These are phyloP conservation scores for Emydomyces testavorans DNA, from an alignment of 2,329 filamentous ascomycete species.

Conservation along the genomic window DNA sequence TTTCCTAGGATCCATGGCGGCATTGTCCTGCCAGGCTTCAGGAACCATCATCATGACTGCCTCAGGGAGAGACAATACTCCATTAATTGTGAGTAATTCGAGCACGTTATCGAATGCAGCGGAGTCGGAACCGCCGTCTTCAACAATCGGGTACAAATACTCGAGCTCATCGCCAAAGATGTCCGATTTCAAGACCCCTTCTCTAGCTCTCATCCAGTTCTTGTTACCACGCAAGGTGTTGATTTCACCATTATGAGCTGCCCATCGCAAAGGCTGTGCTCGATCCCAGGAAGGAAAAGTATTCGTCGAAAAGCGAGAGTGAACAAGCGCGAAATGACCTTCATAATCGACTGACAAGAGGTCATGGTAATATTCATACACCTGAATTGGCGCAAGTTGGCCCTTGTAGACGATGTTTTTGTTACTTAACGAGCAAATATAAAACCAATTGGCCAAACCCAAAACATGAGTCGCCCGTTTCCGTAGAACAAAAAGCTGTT, in stretches of 20 bases:
- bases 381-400: slow-evolving; percentile 83
- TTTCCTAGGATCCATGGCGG: slow-evolving; percentile 84
- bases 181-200: slow-evolving; percentile 87
- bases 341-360: slow-evolving; percentile 94
- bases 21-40: slow-evolving; percentile 93
- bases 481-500: slow-evolving; percentile 83
- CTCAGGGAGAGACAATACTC: slow-evolving; percentile 85
- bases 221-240: slow-evolving; percentile 96
- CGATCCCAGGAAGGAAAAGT: slow-evolving; percentile 98
- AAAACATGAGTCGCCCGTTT: slow-evolving; percentile 93
- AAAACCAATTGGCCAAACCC: slow-evolving; percentile 97
- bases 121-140: slow-evolving; percentile 92
- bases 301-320: slow-evolving; percentile 96
- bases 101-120: slow-evolving; percentile 96
- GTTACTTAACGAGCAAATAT: slow-evolving; percentile 90
- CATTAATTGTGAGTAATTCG: slow-evolving; percentile 87
- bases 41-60: slow-evolving; percentile 98
- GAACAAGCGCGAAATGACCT: slow-evolving; percentile 90
- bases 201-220: slow-evolving; percentile 98
- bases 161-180: slow-evolving; percentile 89
- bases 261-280: slow-evolving; percentile 91
- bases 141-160: slow-evolving; percentile 81
- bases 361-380: slow-evolving; percentile 97
- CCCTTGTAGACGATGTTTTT: slow-evolving; percentile 99
- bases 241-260: slow-evolving; percentile 96